Evolutionary conservation across 2,329 filamentous ascomycete genomes (phyloP).

Genomic region (Apiospora saccharicola): DNA sequence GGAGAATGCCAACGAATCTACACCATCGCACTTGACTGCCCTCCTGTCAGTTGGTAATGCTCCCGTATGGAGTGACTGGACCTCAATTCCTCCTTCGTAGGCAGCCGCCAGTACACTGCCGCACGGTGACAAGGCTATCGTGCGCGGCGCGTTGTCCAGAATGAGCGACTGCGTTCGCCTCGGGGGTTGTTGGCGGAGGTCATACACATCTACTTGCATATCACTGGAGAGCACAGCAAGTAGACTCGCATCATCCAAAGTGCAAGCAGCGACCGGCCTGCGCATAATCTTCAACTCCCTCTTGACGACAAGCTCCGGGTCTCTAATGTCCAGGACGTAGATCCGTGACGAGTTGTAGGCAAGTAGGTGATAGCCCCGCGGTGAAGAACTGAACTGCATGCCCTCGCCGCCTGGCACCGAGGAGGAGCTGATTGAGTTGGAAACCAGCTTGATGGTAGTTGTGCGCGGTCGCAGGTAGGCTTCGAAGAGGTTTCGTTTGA

Average conservation of each 20-base stretch:
- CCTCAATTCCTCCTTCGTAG: constrained; percentile 88
- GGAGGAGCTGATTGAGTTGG: constrained; percentile 83
- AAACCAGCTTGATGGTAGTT: constrained; percentile 81
- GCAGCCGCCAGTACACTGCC: constrained; percentile 84
- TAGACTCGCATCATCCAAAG: constrained; percentile 78
- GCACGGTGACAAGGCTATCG: constrained; percentile 82
- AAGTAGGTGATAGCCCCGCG: constrained; percentile 75
- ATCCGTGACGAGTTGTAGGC: constrained; percentile 88
- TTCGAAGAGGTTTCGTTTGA: constrained; percentile 80
- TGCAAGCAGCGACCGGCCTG: constrained; percentile 77
- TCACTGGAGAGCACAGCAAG: constrained; percentile 83
- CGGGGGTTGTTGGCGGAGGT: constrained; percentile 69
- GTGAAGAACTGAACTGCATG: constrained; percentile 83
- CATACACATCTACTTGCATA: constrained; percentile 87
- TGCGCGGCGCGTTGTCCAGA: constrained; percentile 78
- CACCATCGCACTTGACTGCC: constrained; percentile 79
- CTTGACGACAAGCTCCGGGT: constrained; percentile 66
- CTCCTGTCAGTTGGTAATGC: constrained; percentile 72
- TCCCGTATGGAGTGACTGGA: constrained; percentile 74
- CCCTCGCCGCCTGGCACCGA: constrained; percentile 85
- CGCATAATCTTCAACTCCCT: constrained; percentile 83
- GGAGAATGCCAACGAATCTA: constrained; percentile 79
- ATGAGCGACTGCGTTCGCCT: constrained; percentile 77
- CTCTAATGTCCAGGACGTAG: constrained; percentile 75
- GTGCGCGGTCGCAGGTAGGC: constrained; percentile 74